Conservation (phyloP, 169 alveolate genomes). For the Fabrea salina region DNA sequence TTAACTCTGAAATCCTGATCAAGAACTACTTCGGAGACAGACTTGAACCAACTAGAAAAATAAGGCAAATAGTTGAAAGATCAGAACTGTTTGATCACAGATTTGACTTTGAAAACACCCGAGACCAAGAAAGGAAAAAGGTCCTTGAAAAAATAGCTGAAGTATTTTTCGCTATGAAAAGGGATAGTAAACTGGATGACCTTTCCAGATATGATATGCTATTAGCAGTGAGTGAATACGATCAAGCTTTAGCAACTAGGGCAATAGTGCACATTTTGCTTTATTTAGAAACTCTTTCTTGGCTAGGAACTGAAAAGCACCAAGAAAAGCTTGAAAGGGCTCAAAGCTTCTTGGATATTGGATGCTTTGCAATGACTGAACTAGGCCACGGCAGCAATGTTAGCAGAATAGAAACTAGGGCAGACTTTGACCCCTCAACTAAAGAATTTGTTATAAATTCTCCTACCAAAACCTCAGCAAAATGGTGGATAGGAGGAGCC, state of each 20-base stretch:
- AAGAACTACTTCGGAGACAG: too few species aligned
- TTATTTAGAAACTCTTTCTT: conserved; percentile 9
- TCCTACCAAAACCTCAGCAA: conserved; percentile 64
- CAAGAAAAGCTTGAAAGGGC: neutral
- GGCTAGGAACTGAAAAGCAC: conserved; percentile 17
- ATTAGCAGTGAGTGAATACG: neutral
- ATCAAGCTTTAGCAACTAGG: neutral
- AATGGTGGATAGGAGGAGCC: conserved; percentile 82
- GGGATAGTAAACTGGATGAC: neutral
- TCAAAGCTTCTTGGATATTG: conserved; percentile 6
- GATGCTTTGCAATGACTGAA: conserved; percentile 80
- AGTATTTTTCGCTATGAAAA: too few species aligned
- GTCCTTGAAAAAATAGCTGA: too few species aligned
- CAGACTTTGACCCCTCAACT: conserved; percentile 61
- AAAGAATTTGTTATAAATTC: conserved; percentile 67
- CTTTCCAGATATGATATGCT: neutral
- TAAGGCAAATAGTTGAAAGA: too few species aligned
- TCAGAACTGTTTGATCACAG: too few species aligned
- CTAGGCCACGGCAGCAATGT: conserved; percentile 84
- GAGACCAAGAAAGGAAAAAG: too few species aligned
- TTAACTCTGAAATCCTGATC: too few species aligned
- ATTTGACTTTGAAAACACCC: too few species aligned
- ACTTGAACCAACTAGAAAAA: too few species aligned
- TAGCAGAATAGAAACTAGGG: conserved; percentile 70
- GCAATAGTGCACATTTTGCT: neutral